Evolutionary conservation across 2,329 filamentous ascomycete species (phyloP), one percentile per base, ranked within the genome.

Genomic region (Beauveria scarabaeidicola): DNA sequence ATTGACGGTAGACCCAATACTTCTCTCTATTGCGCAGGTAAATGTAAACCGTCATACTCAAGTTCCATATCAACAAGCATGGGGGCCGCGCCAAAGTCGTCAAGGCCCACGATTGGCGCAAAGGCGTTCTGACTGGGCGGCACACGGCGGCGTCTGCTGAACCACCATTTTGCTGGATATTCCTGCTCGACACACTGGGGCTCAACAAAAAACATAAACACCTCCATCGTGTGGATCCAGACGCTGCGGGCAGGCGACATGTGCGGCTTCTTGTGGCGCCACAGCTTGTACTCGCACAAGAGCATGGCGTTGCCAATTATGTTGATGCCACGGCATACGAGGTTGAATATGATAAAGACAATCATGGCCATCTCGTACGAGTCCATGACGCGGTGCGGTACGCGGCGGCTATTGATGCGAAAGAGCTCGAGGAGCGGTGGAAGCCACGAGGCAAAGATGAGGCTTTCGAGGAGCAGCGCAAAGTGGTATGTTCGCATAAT

Each of bases 191-290:
- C 65, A 21, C 68, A 70, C 46, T 72, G 72, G 8, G 75, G 75
- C 38, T 77, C 75, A 5, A 74, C 75, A 72, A 73, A 76, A 51
- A 74, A 71, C n/a, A 75, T 70, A 27, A 75, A 59, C 1, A 68
- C 66, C 0, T 71, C 65, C 36, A 70, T 61, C 3, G 69, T 46
- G 41, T 66, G 67, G 61, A 70, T 70, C 38, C 69, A 50, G 19
- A 68, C 40, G 10, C 64, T 67, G 7, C 64, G 64, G 53, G 62
- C 58, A 8, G 54, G 64, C 1, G 69, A 65, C 53, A 69, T 64
- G 29, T 65, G 61, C 8, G 73, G 72, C 38, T 69, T 66, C 55
- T 72, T 67, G 41, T 73, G 73, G 6, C 65, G 70, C 64, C 73
- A 76, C 40, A 73, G 63, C 58, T 74, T 70, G 63, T 73, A 75